Conservation (phyloP, 2,329 filamentous ascomycete genomes). For the Penicillium sp. region DNA sequence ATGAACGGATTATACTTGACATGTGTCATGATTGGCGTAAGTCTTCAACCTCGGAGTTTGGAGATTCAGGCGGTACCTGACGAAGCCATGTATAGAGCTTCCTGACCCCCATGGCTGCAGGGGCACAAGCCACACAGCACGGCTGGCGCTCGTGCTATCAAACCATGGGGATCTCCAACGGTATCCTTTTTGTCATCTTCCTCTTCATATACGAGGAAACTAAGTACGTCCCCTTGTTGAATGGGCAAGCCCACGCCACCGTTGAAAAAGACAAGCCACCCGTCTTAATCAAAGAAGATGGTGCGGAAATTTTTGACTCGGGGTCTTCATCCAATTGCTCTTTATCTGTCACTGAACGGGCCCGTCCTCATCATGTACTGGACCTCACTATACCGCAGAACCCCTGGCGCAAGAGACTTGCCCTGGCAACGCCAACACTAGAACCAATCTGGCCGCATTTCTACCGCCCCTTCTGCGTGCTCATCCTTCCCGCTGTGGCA, state of each 20-base stretch:
- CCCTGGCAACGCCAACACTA: slow-evolving; percentile 22
- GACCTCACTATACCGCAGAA: slow-evolving; percentile 26
- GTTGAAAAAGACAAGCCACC: slow-evolving; percentile 3
- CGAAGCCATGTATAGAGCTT: slow-evolving; percentile 20
- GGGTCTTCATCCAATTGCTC: slow-evolving; percentile 5
- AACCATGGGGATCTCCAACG: slow-evolving; percentile 34
- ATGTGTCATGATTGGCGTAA: slow-evolving; percentile 36
- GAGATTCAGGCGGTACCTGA: neutral
- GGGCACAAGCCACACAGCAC: slow-evolving; percentile 31
- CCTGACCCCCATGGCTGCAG: slow-evolving; percentile 34
- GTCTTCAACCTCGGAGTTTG: slow-evolving; percentile 18
- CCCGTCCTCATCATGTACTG: slow-evolving; percentile 17
- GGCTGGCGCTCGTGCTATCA: slow-evolving; percentile 37
- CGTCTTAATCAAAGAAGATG: neutral
- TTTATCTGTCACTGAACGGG: slow-evolving; percentile 3
- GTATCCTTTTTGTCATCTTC: slow-evolving; percentile 27
- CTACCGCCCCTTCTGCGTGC: slow-evolving; percentile 30
- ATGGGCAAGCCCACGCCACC: neutral
- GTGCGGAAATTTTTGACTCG: slow-evolving; percentile 2
- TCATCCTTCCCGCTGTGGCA: slow-evolving; percentile 40
- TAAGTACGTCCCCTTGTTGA: slow-evolving; percentile 26
- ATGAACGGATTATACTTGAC: slow-evolving; percentile 52
- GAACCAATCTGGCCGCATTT: slow-evolving; percentile 30
- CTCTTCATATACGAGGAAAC: slow-evolving; percentile 39
- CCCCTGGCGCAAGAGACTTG: slow-evolving; percentile 25